Evolutionary conservation across 108 stramenopile genomes (phyloP).

Genomic region (Schizochytrium sp.): DNA sequence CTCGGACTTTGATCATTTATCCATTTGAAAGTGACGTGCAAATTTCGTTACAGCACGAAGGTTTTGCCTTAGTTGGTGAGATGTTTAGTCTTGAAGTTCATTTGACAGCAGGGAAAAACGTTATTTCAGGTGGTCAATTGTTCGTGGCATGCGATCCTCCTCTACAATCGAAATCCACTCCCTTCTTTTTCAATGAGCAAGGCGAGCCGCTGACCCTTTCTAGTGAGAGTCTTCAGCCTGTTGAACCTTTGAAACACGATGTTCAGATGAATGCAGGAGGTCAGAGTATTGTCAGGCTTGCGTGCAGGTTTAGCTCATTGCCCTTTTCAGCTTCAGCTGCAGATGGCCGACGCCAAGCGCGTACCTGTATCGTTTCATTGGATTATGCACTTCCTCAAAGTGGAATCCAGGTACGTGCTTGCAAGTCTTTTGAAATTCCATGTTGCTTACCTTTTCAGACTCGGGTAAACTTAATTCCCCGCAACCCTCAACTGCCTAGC

Average conservation of each 20-base stretch:
- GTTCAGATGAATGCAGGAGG: neutral
- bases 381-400: neutral
- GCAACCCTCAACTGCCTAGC: slow-evolving; percentile 24
- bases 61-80: slow-evolving; percentile 19
- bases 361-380: neutral
- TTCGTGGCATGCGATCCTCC: slow-evolving; percentile 43
- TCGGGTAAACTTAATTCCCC: neutral
- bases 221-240: neutral
- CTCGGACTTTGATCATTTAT: neutral
- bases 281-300: neutral
- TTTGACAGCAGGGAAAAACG: neutral
- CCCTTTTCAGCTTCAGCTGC: slow-evolving; percentile 12
- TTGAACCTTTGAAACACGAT: neutral
- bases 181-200: neutral
- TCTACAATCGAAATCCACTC: slow-evolving; percentile 29
- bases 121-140: neutral
- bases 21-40: neutral
- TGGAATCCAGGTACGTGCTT: neutral
- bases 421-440: slow-evolving; percentile 39
- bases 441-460: slow-evolving; percentile 30
- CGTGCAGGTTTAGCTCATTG: neutral
- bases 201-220: neutral
- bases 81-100: neutral
- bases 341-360: neutral
- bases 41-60: neutral